Conservation (phyloP, 371 early-diverging fungal species). For the Syncephalastrum racemosum region DNA sequence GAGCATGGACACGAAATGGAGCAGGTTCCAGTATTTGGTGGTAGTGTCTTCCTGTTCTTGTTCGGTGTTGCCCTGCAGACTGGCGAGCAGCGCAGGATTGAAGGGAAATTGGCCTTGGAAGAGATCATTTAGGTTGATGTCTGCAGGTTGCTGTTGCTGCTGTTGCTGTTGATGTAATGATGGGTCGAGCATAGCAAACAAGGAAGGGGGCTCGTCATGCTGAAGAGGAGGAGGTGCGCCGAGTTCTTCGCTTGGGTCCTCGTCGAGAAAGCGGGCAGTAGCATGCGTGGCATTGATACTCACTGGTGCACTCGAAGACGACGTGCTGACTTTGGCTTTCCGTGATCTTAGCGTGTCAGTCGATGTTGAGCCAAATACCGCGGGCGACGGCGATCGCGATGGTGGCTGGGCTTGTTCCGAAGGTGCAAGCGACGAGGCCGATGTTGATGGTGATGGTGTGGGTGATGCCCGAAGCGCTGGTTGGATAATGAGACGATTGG, state of each 20-base stretch:
- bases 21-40: slow-evolving; percentile 52
- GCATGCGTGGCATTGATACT: slow-evolving; percentile 1
- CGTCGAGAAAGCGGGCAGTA: slow-evolving; percentile 16
- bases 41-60: slow-evolving; percentile 27
- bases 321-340: neutral
- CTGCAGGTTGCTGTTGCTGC: neutral
- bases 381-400: slow-evolving; percentile 23
- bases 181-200: slow-evolving; percentile 15
- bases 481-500: neutral
- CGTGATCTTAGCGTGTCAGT: slow-evolving; percentile 15
- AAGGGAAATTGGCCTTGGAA: slow-evolving; percentile 26
- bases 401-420: slow-evolving; percentile 14
- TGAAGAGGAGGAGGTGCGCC: slow-evolving; percentile 39
- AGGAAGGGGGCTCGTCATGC: slow-evolving; percentile 3
- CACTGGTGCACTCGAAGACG: neutral
- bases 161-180: too few relatives aligned
- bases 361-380: slow-evolving; percentile 12
- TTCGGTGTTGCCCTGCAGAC: slow-evolving; percentile 34
- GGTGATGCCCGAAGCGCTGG: slow-evolving; percentile 30
- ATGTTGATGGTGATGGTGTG: slow-evolving; percentile 35
- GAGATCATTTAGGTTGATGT: slow-evolving; percentile 18
- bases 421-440: slow-evolving; percentile 20
- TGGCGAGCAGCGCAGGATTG: slow-evolving; percentile 25
- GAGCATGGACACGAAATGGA: slow-evolving; percentile 49
- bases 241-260: slow-evolving; percentile 43